Conservation (phyloP, 75 land plant genomes). For the Ceratopteris richardii region DNA sequence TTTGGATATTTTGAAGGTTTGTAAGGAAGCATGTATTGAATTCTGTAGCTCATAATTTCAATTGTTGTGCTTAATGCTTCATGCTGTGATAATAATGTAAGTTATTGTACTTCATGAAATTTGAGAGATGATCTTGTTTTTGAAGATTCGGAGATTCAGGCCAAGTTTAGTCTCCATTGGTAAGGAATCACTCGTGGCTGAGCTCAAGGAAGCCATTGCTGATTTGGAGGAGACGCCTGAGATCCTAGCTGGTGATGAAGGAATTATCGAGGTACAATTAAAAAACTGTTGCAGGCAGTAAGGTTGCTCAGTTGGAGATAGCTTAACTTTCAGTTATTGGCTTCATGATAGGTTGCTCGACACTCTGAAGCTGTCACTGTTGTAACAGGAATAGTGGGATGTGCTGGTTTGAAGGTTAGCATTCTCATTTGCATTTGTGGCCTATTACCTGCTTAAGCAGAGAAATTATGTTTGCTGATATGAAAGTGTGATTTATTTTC, state of each 20-base stretch:
- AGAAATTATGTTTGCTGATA: too few species aligned
- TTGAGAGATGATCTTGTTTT: not conserved
- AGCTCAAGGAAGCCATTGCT: constrained; percentile 84
- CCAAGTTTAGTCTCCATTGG: constrained; percentile 76
- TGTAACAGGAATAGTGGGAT: constrained; percentile 96
- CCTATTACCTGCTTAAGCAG: constrained; percentile 1
- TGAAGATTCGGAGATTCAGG: constrained; percentile 72
- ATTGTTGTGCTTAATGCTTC: not conserved
- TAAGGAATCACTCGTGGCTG: constrained; percentile 50
- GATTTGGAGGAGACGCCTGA: constrained; percentile 68
- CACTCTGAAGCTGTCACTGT: constrained; percentile 95
- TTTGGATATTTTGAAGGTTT: too few species aligned
- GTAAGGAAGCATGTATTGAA: too few species aligned
- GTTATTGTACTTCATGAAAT: not conserved
- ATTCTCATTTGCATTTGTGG: not conserved
- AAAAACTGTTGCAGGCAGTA: not conserved
- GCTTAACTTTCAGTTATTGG: too few species aligned
- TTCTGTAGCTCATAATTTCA: constrained; percentile 1
- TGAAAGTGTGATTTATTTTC: too few species aligned
- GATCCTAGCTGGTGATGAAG: constrained; percentile 84
- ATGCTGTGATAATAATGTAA: not conserved
- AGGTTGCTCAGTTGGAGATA: not conserved
- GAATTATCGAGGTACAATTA: constrained; percentile 77
- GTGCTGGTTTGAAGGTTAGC: constrained; percentile 87
- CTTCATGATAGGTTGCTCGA: constrained; percentile 64